phyloP scores from a whole-genome alignment of 768 basidiomycete species.

The Austroboletus festivus region DNA sequence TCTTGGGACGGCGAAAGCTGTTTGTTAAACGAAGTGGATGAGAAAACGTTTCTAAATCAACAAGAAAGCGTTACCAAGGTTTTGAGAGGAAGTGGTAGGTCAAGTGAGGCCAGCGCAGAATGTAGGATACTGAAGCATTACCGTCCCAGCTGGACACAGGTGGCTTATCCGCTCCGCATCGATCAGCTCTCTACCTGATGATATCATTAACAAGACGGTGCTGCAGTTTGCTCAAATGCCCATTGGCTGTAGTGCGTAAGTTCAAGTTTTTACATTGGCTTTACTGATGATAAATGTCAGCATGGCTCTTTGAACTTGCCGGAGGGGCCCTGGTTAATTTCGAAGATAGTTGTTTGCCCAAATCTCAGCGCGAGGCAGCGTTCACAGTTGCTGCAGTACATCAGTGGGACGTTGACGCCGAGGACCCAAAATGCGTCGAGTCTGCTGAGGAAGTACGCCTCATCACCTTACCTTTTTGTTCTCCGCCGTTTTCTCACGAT shows the following conservation, averaged over 20 bases:
- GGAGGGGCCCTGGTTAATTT: conserved; percentile 76
- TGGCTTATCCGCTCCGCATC: conserved; percentile 91
- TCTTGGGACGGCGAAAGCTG: conserved; percentile 89
- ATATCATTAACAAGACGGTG: conserved; percentile 81
- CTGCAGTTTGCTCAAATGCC: conserved; percentile 78
- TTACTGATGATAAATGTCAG: conserved; percentile 36
- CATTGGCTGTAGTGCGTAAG: conserved; percentile 86
- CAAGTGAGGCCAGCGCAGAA: background rate
- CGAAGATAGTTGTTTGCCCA: conserved; percentile 72
- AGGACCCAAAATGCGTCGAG: conserved; percentile 75
- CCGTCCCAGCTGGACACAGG: conserved; percentile 64
- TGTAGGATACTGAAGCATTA: background rate
- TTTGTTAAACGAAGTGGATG: conserved; percentile 84
- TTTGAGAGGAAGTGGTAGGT: conserved; percentile 74
- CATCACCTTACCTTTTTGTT: background rate
- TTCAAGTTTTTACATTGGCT: background rate
- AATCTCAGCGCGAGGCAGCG: conserved; percentile 70
- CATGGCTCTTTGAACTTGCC: conserved; percentile 90
- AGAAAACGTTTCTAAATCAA: conserved; percentile 85
- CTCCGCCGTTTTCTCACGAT: conserved; percentile 5
- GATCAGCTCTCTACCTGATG: conserved; percentile 81
- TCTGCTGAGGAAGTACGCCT: conserved; percentile 74
- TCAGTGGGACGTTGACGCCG: conserved; percentile 85
- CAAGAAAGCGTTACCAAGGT: conserved; percentile 92
- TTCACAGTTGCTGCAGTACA: conserved; percentile 90